Conservation (phyloP, 257 asterid species). For the Solanum phureja region DNA sequence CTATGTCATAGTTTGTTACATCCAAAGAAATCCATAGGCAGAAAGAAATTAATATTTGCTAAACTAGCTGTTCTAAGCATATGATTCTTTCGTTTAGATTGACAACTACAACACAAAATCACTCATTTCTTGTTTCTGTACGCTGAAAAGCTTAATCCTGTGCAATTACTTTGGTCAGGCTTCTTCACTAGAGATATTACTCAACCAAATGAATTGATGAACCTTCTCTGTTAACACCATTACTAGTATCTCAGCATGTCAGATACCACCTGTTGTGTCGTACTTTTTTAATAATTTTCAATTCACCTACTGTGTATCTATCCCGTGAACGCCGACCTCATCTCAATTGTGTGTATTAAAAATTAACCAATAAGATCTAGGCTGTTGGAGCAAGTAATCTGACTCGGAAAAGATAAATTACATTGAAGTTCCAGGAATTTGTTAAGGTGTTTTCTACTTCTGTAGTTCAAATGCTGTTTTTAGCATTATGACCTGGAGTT, state of each 20-base stretch:
- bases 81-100: not conserved
- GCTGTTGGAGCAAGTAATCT: too few relatives aligned
- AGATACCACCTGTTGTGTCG: not conserved
- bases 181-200: not conserved
- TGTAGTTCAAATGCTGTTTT: too few relatives aligned
- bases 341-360: too few relatives aligned
- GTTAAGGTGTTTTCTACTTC: too few relatives aligned
- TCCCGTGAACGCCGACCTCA: too few relatives aligned
- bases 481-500: too few relatives aligned
- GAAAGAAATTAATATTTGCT: not conserved
- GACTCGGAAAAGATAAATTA: too few relatives aligned
- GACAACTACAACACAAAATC: not conserved
- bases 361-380: too few relatives aligned
- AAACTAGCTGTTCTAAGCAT: not conserved
- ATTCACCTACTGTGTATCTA: too few relatives aligned
- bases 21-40: not conserved
- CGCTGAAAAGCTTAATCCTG: not conserved
- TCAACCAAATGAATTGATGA: not conserved
- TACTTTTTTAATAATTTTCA: too few relatives aligned
- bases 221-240: not conserved
- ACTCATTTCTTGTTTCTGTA: not conserved
- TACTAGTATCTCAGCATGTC: not conserved
- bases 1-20: not conserved
- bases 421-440: too few relatives aligned
- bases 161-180: not conserved